These are phyloP conservation scores for Thymus quinquecostatus DNA, from an alignment of 257 asterid species.

Conservation along the genomic window DNA sequence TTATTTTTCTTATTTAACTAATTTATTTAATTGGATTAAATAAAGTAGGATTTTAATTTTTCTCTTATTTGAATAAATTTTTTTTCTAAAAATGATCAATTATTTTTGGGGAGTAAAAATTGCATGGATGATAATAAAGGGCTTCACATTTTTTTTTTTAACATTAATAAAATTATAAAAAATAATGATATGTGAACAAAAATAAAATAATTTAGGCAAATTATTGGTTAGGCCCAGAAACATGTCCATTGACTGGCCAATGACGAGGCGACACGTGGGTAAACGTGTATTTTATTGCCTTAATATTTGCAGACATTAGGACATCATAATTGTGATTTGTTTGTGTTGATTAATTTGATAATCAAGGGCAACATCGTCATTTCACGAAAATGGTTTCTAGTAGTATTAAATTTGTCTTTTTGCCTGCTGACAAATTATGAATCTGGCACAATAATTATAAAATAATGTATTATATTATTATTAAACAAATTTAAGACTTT, in stretches of 20 bases:
- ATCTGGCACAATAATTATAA: neutral
- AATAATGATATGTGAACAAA: neutral
- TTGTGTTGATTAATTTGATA: constrained; percentile 22
- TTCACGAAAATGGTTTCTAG: constrained; percentile 13
- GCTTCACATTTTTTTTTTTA: too few relatives aligned
- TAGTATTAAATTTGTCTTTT: constrained; percentile 20
- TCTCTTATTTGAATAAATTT: too few relatives aligned
- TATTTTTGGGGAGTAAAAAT: too few relatives aligned
- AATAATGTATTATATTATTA: too few relatives aligned
- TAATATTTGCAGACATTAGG: constrained; percentile 41
- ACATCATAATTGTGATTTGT: constrained; percentile 22
- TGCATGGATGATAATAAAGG: too few relatives aligned
- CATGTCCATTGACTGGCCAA: constrained; percentile 30
- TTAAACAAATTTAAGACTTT: neutral
- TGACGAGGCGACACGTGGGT: constrained; percentile 22
- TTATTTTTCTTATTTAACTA: too few relatives aligned
- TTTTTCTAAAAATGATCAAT: too few relatives aligned
- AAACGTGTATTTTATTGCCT: constrained; percentile 35
- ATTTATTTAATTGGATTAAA: too few relatives aligned
- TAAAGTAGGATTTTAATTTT: too few relatives aligned
- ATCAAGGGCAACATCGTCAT: constrained; percentile 2
- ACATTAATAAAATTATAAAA: too few relatives aligned
- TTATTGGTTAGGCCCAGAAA: constrained; percentile 40
- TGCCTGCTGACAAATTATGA: constrained; percentile 20
- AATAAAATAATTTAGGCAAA: constrained; percentile 9